Evolutionary conservation across 257 asterid genomes (phyloP), one percentile per base, ranked within the genome.

Genomic region (Orobanche coerulescens): DNA sequence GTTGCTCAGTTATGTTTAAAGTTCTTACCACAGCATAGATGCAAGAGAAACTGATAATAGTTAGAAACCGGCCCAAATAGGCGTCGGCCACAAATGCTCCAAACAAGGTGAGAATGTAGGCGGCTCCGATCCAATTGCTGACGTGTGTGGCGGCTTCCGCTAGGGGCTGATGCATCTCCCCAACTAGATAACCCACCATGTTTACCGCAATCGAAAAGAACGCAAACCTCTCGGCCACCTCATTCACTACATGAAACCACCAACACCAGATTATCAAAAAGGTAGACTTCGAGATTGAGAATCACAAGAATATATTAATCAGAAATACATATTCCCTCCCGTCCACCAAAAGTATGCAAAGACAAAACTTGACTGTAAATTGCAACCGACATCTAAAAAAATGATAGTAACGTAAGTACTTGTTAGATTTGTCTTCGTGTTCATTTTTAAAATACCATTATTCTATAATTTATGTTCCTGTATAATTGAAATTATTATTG

Each of bases 71-170:
- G 4, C 94, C 94, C 72, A 84, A 69, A 26, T 77, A 84, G 50
- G 94, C 80, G 61, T 84, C 89, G 33, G 86, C 89, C 3, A 82
- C 56, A 44, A 84, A 84, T n/a, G 94, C 89, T 26, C 94, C 94
- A 3, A 82, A 62, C 6, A 84, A 47, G 0, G 94, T 79, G 2
- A 82, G 79, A 51, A 84, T 86, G 65, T 73, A 84, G 69, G 89
- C 86, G 22, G 87, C 84, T 26, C 94, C 94, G 15, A 70, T 75
- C 94, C 89, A 84, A 49, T 77, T 79, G n/a, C 81, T 82, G 31
- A 82, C 94, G 56, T 84, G 82, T 49, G 94, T 78, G 31, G 83
- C 86, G 0, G 94, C 94, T 22, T 70, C 77, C 2, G 94, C 78
- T 2, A 79, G 40, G 2, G 80, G 40, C 64, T 84, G 87, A 49